Evolutionary conservation across 176 grass and related monocot species (phyloP).

Genomic region (Neostapfia colusana): DNA sequence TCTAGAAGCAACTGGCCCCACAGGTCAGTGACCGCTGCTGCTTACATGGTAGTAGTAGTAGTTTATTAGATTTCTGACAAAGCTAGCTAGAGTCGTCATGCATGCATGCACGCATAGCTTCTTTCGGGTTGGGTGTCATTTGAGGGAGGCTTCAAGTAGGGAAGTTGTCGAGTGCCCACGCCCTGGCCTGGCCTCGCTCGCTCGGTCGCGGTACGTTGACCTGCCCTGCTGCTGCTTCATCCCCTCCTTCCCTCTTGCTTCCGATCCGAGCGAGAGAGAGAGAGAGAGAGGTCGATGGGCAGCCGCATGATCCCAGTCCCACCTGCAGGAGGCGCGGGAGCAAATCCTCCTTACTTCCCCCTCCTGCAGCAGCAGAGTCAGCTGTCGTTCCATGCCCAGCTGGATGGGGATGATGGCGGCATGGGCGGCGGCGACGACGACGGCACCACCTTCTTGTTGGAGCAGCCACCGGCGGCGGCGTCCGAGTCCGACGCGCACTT

Average conservation of each 20-base stretch:
- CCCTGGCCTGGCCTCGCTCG: too few relatives aligned
- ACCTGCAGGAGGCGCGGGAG: neutral
- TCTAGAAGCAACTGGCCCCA: too few relatives aligned
- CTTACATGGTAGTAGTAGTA: too few relatives aligned
- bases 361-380: conserved; percentile 32
- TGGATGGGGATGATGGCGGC: conserved; percentile 27
- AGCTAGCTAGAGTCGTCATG: neutral
- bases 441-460: conserved; percentile 1
- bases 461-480: neutral
- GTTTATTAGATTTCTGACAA: neutral
- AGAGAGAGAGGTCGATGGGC: neutral
- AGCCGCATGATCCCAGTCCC: conserved; percentile 43
- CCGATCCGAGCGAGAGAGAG: neutral
- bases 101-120: too few relatives aligned
- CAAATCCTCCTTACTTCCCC: conserved; percentile 50
- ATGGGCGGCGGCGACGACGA: conserved; percentile 27
- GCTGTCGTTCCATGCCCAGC: conserved; percentile 39
- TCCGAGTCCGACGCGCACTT: conserved; percentile 22
- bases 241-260: neutral
- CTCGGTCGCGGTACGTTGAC: conserved; percentile 51
- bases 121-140: conserved; percentile 60
- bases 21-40: too few relatives aligned
- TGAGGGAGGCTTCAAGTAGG: conserved; percentile 84
- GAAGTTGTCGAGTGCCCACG: conserved; percentile 50
- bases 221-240: neutral